Percentiles rank a stretch among this genome's conserved stretches.
Conservation (phyloP, 352 stramenopile genomes). For the Phytophthora pini region DNA sequence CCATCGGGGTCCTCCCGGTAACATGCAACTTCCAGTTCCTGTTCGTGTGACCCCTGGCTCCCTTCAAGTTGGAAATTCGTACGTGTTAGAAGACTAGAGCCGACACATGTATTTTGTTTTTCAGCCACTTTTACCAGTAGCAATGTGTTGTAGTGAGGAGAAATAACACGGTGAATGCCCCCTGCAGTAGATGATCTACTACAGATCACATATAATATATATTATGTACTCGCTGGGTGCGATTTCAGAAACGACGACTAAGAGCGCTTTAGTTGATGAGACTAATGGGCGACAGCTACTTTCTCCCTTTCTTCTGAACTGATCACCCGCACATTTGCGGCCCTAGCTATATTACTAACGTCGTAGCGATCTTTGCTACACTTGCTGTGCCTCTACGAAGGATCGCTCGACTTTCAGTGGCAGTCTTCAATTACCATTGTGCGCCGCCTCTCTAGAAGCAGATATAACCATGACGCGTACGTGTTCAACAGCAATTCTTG, state of each 20-base stretch:
- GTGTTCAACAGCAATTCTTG: background rate
- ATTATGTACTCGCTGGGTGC: too few species aligned
- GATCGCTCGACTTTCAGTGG: background rate
- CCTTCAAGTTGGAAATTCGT: too few species aligned
- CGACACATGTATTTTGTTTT: too few species aligned
- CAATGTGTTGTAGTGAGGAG: too few species aligned
- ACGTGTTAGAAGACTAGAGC: too few species aligned
- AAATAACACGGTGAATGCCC: too few species aligned
- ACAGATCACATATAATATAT: too few species aligned
- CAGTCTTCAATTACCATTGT: conserved; percentile 1
- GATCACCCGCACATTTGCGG: background rate
- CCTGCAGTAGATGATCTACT: too few species aligned
- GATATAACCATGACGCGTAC: background rate
- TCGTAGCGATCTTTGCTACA: background rate
- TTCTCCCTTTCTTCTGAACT: background rate
- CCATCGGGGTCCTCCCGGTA: too few species aligned
- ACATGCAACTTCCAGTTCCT: too few species aligned
- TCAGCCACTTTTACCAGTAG: too few species aligned
- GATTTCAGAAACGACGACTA: background rate
- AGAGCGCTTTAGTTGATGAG: background rate
- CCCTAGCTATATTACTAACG: background rate
- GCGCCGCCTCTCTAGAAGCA: background rate
- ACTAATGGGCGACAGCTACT: background rate
- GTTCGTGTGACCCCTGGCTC: too few species aligned
- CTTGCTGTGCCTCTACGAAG: background rate